phyloP scores from a whole-genome alignment of 257 asterid genomes.

The Solanum acaule region DNA sequence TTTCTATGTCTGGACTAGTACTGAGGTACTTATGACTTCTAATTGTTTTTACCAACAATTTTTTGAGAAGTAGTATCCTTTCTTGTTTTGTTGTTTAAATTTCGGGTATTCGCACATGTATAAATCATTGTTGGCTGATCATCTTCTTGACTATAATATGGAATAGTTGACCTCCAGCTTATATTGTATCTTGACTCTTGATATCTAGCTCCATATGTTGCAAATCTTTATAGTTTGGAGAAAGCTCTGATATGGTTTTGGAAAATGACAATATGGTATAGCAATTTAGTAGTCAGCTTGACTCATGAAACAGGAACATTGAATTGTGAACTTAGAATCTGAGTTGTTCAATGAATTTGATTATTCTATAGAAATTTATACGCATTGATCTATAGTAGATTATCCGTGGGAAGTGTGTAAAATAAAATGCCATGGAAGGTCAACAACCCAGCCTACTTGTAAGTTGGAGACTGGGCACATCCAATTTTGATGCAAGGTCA shows the following conservation, averaged over 20 bases:
- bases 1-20: constrained; percentile 76
- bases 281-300: background rate
- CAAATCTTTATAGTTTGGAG: background rate
- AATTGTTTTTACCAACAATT: background rate
- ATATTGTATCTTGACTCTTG: background rate
- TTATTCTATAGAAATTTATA: background rate
- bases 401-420: background rate
- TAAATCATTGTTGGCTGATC: background rate
- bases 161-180: background rate
- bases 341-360: background rate
- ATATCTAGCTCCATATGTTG: background rate
- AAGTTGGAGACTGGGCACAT: background rate
- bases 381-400: background rate
- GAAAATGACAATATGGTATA: background rate
- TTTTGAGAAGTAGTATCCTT: background rate
- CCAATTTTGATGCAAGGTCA: background rate
- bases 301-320: background rate
- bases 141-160: background rate
- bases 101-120: background rate
- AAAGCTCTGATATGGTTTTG: background rate
- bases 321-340: background rate
- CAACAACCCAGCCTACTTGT: background rate
- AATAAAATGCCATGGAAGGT: background rate
- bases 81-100: background rate
- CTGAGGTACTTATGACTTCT: constrained; percentile 39